Conservation (phyloP, 2,329 filamentous ascomycete species). For the Sporothrix globosa region DNA sequence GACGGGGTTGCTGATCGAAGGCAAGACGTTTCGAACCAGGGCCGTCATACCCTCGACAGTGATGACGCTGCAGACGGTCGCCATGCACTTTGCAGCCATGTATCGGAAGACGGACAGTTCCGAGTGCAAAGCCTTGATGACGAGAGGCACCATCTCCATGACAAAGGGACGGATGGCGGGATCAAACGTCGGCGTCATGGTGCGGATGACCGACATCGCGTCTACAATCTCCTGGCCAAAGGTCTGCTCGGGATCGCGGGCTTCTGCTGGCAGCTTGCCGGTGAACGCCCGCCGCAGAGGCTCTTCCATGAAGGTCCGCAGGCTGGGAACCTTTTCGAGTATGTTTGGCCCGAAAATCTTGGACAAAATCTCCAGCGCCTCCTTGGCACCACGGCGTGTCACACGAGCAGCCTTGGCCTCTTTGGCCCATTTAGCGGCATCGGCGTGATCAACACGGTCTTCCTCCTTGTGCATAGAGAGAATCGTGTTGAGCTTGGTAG, state of each 20-base stretch:
- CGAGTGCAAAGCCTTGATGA: slow-evolving; percentile 86
- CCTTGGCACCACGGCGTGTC: slow-evolving; percentile 89
- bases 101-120: slow-evolving; percentile 91
- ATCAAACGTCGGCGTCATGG: slow-evolving; percentile 88
- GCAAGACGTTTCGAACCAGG: slow-evolving; percentile 88
- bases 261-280: slow-evolving; percentile 70
- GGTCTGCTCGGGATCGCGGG: slow-evolving; percentile 71
- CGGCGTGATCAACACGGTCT: slow-evolving; percentile 87
- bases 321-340: slow-evolving; percentile 80
- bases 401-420: slow-evolving; percentile 89
- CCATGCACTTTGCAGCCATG: slow-evolving; percentile 95
- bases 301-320: slow-evolving; percentile 78
- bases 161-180: slow-evolving; percentile 75
- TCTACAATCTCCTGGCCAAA: slow-evolving; percentile 93
- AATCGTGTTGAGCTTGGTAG: slow-evolving; percentile 75
- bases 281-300: slow-evolving; percentile 77
- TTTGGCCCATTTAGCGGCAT: slow-evolving; percentile 84
- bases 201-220: slow-evolving; percentile 87
- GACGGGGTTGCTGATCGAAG: slow-evolving; percentile 85
- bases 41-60: slow-evolving; percentile 95
- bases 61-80: slow-evolving; percentile 95
- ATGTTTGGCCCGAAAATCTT: slow-evolving; percentile 75
- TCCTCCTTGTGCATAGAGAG: slow-evolving; percentile 96
- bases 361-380: slow-evolving; percentile 86
- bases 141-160: slow-evolving; percentile 77